A percentile compares a stretch with the other conserved stretches of the same genome.
These are phyloP conservation scores for Neohortaea acidophila DNA, from an alignment of 495 filamentous ascomycete genomes.

Conservation along the genomic window DNA sequence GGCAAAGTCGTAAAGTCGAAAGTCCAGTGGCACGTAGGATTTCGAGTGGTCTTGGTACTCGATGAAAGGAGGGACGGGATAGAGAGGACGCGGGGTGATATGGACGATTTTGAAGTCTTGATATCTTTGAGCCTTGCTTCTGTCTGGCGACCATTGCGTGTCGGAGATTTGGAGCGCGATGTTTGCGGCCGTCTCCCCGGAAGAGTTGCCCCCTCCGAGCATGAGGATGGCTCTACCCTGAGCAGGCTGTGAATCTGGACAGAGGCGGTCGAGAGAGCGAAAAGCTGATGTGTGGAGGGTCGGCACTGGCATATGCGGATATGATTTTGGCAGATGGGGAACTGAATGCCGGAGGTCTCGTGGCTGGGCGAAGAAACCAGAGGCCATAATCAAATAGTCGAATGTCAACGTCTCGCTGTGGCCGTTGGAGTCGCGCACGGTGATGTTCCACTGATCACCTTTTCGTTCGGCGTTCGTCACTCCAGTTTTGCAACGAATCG, in stretches of 20 bases:
- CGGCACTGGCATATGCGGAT: not conserved
- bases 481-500: slow-evolving; percentile 36
- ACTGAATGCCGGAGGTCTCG: slow-evolving; percentile 38
- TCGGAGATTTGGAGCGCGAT: slow-evolving; percentile 57
- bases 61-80: slow-evolving; percentile 53
- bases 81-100: slow-evolving; percentile 52
- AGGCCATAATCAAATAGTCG: slow-evolving; percentile 59
- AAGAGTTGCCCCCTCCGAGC: slow-evolving; percentile 73
- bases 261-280: slow-evolving; percentile 20
- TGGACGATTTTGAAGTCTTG: slow-evolving; percentile 44
- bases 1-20: slow-evolving; percentile 54
- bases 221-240: slow-evolving; percentile 51
- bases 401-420: slow-evolving; percentile 31
- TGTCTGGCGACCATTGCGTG: slow-evolving; percentile 31
- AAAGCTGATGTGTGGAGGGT: slow-evolving; percentile 45
- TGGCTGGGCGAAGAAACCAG: slow-evolving; percentile 59
- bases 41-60: slow-evolving; percentile 22
- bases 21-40: slow-evolving; percentile 62
- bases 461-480: slow-evolving; percentile 36
- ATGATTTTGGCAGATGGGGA: slow-evolving; percentile 10
- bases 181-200: slow-evolving; percentile 57
- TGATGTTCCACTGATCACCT: slow-evolving; percentile 11
- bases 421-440: not conserved
- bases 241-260: slow-evolving; percentile 6
- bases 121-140: slow-evolving; percentile 16